Percentiles rank a stretch among this genome's conserved stretches.
phyloP scores from a whole-genome alignment of 163 green algal genomes.

The Scenedesmus sp. region DNA sequence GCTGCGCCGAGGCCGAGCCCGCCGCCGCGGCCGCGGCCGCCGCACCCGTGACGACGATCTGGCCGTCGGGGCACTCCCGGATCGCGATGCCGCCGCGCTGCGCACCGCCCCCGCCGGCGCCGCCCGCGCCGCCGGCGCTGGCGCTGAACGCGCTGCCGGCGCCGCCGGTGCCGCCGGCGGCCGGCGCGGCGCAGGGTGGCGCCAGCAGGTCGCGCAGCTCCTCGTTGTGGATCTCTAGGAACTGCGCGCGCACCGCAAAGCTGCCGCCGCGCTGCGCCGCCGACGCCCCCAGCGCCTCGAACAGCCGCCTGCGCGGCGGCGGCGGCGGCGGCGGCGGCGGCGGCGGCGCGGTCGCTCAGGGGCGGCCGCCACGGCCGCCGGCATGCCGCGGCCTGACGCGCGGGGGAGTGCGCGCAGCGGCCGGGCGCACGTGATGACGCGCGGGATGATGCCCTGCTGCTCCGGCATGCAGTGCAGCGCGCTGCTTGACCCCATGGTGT shows the following conservation, averaged over 20 bases:
- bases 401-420: too few relatives aligned
- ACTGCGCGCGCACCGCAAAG: slow-evolving; percentile 71
- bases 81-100: slow-evolving; percentile 54
- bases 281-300: slow-evolving; percentile 39
- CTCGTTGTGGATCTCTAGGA: slow-evolving; percentile 99
- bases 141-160: slow-evolving; percentile 18
- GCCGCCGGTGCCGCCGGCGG: slow-evolving; percentile 39
- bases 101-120: not conserved
- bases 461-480: slow-evolving; percentile 20
- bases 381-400: too few relatives aligned
- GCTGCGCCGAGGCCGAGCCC: not conserved
- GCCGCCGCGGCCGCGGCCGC: not conserved
- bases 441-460: slow-evolving; percentile 53
- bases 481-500: slow-evolving; percentile 69
- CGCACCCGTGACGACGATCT: slow-evolving; percentile 52
- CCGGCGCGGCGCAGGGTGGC: not conserved
- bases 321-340: too few relatives aligned
- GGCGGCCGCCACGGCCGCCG: not conserved
- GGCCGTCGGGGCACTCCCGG: slow-evolving; percentile 57
- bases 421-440: slow-evolving; percentile 53
- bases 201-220: slow-evolving; percentile 92
- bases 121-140: slow-evolving; percentile 13
- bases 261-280: not conserved
- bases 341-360: too few relatives aligned
- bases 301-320: slow-evolving; percentile 43